A percentile compares a stretch with the other conserved stretches of the same genome.
These are phyloP conservation scores for Biscutella auriculata DNA, from an alignment of 441 rosid species.

Conservation along the genomic window DNA sequence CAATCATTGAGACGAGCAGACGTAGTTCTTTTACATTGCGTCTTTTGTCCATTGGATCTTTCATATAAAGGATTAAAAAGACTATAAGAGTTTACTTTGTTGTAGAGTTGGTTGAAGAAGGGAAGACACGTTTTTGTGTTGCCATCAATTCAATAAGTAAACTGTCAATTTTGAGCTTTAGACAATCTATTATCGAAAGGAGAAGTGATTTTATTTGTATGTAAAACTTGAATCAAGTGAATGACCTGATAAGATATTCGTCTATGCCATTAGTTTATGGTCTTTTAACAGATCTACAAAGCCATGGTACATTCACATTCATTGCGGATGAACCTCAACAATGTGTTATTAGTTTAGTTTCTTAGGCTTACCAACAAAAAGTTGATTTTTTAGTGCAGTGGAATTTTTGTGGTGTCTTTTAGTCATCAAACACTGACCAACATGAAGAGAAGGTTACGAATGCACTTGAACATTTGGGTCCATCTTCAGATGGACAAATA, in stretches of 20 bases:
- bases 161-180: not conserved
- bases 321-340: not conserved
- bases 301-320: constrained; percentile 44
- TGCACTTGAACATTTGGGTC: constrained; percentile 50
- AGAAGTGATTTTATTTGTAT: not conserved
- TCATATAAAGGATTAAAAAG: not conserved
- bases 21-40: constrained; percentile 26
- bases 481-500: constrained; percentile 28
- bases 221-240: constrained; percentile 12
- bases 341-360: not conserved
- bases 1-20: constrained; percentile 58
- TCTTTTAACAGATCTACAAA: constrained; percentile 61
- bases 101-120: constrained; percentile 48
- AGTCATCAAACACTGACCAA: constrained; percentile 74
- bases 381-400: constrained; percentile 29
- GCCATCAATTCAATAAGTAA: constrained; percentile 68
- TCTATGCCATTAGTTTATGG: constrained; percentile 51
- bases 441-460: constrained; percentile 45
- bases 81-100: constrained; percentile 4
- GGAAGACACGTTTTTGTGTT: constrained; percentile 46
- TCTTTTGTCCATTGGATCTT: not conserved
- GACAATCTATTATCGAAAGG: not conserved
- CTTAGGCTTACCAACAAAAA: not conserved
- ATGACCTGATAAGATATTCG: constrained; percentile 61
- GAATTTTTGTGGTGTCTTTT: constrained; percentile 53